Conservation (phyloP, 805 yeast genomes). For the Nakazawaea sp. region DNA sequence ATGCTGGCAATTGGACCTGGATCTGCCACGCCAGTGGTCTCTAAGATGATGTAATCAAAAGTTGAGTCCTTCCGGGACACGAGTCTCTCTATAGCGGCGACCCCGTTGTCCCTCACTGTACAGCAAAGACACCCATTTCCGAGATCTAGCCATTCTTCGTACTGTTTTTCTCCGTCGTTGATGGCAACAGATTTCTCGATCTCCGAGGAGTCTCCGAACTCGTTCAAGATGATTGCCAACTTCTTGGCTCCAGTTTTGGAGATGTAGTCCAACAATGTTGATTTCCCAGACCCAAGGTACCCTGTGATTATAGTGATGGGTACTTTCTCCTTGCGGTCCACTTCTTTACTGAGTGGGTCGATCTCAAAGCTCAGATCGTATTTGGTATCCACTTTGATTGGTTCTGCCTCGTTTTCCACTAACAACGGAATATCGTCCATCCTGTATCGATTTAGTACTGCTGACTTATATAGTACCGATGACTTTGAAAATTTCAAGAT, state of each 20-base stretch:
- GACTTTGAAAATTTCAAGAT: no score
- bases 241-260: slow-evolving; percentile 64
- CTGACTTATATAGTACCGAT: no score
- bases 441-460: no score
- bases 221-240: slow-evolving; percentile 87
- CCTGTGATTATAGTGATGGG: slow-evolving; percentile 95
- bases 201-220: slow-evolving; percentile 85
- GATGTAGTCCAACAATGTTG: slow-evolving; percentile 72
- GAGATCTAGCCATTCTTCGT: slow-evolving; percentile 92
- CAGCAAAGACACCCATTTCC: slow-evolving; percentile 98
- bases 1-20: slow-evolving; percentile 95
- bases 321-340: slow-evolving; percentile 37
- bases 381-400: slow-evolving; percentile 1
- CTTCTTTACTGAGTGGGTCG: slow-evolving; percentile 6
- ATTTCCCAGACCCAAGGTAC: slow-evolving; percentile 90
- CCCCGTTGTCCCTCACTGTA: slow-evolving; percentile 93
- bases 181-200: slow-evolving; percentile 85
- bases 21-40: slow-evolving; percentile 95
- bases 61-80: slow-evolving; percentile 62
- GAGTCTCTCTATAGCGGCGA: slow-evolving; percentile 84
- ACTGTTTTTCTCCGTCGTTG: slow-evolving; percentile 40
- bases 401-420: slow-evolving; percentile 3
- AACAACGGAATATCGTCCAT: slow-evolving; percentile 10
- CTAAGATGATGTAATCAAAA: slow-evolving; percentile 87
- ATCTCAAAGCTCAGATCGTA: slow-evolving; percentile 5